These are phyloP conservation scores for Remersonia thermophila DNA, from an alignment of 2,329 filamentous ascomycete species.

Conservation along the genomic window DNA sequence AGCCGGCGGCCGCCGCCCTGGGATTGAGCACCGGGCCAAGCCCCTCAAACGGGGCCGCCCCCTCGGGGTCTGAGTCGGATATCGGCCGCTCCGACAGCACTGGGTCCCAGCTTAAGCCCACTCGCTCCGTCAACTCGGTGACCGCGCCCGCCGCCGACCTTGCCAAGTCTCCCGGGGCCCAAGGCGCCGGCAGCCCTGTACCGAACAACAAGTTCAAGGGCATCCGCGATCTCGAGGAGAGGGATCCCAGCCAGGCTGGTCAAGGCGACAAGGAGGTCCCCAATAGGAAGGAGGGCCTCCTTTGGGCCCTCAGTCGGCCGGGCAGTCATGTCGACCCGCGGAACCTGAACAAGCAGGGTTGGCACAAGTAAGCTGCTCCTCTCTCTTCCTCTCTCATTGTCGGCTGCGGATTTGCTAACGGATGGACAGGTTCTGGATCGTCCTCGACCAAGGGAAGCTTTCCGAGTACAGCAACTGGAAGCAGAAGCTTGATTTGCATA, in stretches of 20 bases:
- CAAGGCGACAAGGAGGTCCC: constrained; percentile 47
- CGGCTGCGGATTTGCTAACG: constrained; percentile 9
- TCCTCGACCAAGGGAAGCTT: constrained; percentile 88
- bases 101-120: constrained; percentile 48
- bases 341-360: constrained; percentile 90
- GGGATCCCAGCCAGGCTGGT: constrained; percentile 43
- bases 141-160: constrained; percentile 30
- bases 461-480: constrained; percentile 99
- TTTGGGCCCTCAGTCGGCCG: constrained; percentile 89
- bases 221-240: constrained; percentile 83
- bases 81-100: constrained; percentile 63
- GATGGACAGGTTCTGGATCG: constrained; percentile 77
- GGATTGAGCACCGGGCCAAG: no score
- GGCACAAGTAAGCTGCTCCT: constrained; percentile 72
- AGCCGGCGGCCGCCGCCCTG: constrained; percentile 30
- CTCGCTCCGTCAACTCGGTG: constrained; percentile 27
- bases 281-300: constrained; percentile 80
- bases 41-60: constrained; percentile 15
- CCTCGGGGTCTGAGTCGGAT: constrained; percentile 33
- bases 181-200: constrained; percentile 37
- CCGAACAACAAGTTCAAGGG: constrained; percentile 65
- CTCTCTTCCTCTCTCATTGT: no score
- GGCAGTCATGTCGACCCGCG: constrained; percentile 92
- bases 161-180: constrained; percentile 45
- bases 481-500: constrained; percentile 88